phyloP scores from a whole-genome alignment of 2,329 filamentous ascomycete genomes.

The Myriosclerotinia duriaeana region DNA sequence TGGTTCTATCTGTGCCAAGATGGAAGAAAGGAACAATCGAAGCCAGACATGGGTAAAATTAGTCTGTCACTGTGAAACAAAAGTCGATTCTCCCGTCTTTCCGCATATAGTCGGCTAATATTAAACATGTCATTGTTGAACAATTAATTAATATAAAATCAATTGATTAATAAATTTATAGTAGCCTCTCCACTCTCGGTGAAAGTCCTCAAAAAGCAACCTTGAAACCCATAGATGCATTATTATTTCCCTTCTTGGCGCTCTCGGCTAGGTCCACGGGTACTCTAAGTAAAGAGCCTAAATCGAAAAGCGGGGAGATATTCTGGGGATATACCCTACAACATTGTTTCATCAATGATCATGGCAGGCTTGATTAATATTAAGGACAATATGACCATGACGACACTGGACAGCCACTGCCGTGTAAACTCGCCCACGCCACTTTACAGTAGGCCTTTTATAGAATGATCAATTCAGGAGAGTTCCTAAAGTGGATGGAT shows the following conservation, averaged over 20 bases:
- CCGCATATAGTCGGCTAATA: conserved; percentile 5
- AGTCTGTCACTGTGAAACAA: background rate
- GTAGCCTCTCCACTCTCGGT: no score
- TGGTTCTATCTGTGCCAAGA: conserved; percentile 7
- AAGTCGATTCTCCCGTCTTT: background rate
- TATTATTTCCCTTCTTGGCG: no score
- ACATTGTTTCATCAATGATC: background rate
- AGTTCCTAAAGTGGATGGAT: no score
- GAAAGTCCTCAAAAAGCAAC: background rate
- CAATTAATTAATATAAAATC: background rate
- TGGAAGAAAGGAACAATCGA: conserved; percentile 7
- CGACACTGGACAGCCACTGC: background rate
- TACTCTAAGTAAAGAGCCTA: conserved; percentile 7
- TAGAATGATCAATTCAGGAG: no score
- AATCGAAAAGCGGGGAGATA: background rate
- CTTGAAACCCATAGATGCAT: no score
- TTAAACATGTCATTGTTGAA: background rate
- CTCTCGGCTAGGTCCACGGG: background rate
- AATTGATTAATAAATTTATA: background rate
- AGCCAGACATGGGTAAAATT: background rate
- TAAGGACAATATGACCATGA: background rate
- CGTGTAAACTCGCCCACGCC: no score
- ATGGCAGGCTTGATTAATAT: background rate
- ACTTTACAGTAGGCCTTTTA: no score
- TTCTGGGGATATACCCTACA: background rate